These are phyloP conservation scores for Breviolum minutum DNA, from an alignment of 73 alveolate species.

Conservation along the genomic window DNA sequence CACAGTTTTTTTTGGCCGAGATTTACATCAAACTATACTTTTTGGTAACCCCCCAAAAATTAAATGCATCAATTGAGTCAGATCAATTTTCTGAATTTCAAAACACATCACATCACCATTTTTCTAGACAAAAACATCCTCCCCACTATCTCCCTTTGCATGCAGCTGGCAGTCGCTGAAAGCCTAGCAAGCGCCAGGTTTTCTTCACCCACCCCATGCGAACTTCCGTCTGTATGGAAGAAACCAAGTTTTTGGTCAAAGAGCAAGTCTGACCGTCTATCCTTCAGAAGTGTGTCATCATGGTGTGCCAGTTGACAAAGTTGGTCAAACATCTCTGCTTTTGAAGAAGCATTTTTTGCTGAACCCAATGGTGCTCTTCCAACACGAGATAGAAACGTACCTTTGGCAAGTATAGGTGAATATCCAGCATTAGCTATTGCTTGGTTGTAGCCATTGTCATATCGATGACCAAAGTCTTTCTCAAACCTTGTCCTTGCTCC, in stretches of 20 bases:
- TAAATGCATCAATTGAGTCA: too few species aligned
- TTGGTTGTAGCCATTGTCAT: neutral
- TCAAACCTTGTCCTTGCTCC: neutral
- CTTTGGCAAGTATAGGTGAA: neutral
- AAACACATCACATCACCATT: too few species aligned
- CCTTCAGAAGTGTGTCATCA: too few species aligned
- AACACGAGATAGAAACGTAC: neutral
- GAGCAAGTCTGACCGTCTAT: neutral
- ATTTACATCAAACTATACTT: too few species aligned
- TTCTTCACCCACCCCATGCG: too few species aligned
- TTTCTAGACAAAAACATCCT: too few species aligned
- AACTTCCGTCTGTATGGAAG: neutral
- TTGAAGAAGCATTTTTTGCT: neutral
- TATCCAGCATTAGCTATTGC: neutral
- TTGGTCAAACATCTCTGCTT: neutral
- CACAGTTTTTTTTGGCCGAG: too few species aligned
- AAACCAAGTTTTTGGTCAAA: neutral
- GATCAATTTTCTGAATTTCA: too few species aligned
- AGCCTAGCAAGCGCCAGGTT: too few species aligned
- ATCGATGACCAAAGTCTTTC: neutral
- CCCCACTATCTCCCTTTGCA: too few species aligned
- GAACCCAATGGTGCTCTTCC: neutral
- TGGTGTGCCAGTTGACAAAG: neutral
- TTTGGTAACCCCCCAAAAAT: too few species aligned
- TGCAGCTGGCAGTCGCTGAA: too few species aligned